Conservation (phyloP, 176 grass and related monocot species). For the Saccharum officinarum region DNA sequence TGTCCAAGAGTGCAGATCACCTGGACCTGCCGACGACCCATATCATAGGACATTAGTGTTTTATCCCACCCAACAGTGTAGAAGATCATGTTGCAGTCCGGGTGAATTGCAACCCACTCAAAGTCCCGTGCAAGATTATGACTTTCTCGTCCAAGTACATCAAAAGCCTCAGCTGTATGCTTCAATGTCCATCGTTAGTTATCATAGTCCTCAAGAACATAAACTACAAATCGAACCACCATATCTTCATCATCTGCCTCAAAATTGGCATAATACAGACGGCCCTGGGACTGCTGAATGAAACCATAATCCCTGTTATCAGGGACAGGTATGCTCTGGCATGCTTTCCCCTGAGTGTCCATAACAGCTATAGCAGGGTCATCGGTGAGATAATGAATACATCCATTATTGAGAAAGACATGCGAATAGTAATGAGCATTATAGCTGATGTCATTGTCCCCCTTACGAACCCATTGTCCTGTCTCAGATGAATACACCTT, state of each 20-base stretch:
- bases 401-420: not conserved
- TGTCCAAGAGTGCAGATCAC: not conserved
- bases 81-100: not conserved
- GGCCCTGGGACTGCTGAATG: not conserved
- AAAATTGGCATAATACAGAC: not conserved
- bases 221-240: not conserved
- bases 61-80: not conserved
- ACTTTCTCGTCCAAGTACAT: not conserved
- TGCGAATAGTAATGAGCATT: no score
- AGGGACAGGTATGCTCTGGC: not conserved
- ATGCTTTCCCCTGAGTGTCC: not conserved
- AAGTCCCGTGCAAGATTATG: not conserved
- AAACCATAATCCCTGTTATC: not conserved
- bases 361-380: not conserved
- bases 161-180: not conserved
- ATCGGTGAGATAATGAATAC: not conserved
- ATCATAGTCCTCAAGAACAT: slow-evolving; percentile 3
- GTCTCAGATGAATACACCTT: not conserved
- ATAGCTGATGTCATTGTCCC: not conserved
- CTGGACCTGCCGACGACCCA: not conserved
- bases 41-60: not conserved
- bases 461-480: not conserved
- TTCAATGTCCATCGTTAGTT: not conserved
- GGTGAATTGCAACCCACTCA: not conserved
- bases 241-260: not conserved